Evolutionary conservation across 139 green algal species (phyloP).

Genomic region (Picochlorum sp.): DNA sequence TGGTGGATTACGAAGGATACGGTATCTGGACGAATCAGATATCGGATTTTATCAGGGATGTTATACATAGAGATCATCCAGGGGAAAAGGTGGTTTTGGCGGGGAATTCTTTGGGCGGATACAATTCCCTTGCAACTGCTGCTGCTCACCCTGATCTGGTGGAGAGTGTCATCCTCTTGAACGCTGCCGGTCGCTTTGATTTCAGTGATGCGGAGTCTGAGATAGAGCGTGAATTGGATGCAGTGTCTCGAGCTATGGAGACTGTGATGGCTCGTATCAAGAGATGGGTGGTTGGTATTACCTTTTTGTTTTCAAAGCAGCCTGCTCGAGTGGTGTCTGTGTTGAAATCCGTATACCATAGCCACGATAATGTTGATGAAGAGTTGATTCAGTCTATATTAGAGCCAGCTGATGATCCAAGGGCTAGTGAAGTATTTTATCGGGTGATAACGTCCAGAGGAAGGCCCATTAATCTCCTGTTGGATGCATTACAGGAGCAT

Average conservation of each 20-base stretch:
- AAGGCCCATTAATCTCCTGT: slow-evolving; percentile 42
- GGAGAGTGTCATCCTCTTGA: slow-evolving; percentile 57
- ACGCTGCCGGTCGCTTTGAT: slow-evolving; percentile 54
- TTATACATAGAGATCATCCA: slow-evolving; percentile 11
- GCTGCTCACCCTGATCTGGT: slow-evolving; percentile 40
- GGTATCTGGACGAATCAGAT: slow-evolving; percentile 28
- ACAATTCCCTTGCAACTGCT: slow-evolving; percentile 47
- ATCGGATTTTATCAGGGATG: slow-evolving; percentile 52
- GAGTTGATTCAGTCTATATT: slow-evolving; percentile 51
- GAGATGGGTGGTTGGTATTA: slow-evolving; percentile 44
- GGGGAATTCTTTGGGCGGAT: slow-evolving; percentile 68
- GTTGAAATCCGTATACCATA: slow-evolving; percentile 51
- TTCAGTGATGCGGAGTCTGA: neutral
- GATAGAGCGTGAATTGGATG: slow-evolving; percentile 2
- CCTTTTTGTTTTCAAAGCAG: slow-evolving; percentile 65
- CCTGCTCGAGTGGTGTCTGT: slow-evolving; percentile 61
- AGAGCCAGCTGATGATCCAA: slow-evolving; percentile 49
- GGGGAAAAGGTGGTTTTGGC: slow-evolving; percentile 20
- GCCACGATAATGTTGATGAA: slow-evolving; percentile 42
- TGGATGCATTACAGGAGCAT: slow-evolving; percentile 29
- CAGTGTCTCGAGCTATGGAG: neutral
- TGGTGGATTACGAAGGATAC: slow-evolving; percentile 55
- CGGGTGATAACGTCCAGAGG: slow-evolving; percentile 47
- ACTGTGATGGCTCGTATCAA: slow-evolving; percentile 20
- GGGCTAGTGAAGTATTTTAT: slow-evolving; percentile 69